phyloP scores from a whole-genome alignment of 257 asterid genomes.

The Forsythia viridissima region DNA sequence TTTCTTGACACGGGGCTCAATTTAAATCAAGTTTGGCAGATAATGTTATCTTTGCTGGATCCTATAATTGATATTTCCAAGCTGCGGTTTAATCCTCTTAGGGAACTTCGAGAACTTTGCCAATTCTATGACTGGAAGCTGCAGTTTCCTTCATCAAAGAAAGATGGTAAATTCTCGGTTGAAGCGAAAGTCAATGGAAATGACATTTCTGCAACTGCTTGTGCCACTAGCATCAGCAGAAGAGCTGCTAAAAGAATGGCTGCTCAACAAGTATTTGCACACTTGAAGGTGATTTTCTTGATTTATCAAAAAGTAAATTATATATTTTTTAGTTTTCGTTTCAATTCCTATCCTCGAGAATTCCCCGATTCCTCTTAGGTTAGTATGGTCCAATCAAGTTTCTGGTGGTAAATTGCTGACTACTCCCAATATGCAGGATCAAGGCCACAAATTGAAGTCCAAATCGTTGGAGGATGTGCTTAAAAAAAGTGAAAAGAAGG shows the following conservation, averaged over 20 bases:
- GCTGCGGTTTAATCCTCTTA: slow-evolving; percentile 62
- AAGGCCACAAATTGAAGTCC: slow-evolving; percentile 62
- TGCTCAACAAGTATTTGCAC: slow-evolving; percentile 43
- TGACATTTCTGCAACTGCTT: slow-evolving; percentile 36
- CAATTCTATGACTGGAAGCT: slow-evolving; percentile 61
- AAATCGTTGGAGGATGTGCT: slow-evolving; percentile 68
- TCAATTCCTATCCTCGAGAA: not conserved
- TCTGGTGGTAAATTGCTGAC: slow-evolving; percentile 1
- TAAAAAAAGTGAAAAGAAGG: slow-evolving; percentile 38
- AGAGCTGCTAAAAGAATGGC: slow-evolving; percentile 64
- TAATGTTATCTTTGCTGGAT: slow-evolving; percentile 63
- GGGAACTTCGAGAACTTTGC: slow-evolving; percentile 82
- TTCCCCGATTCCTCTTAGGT: slow-evolving; percentile 6
- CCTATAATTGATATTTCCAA: slow-evolving; percentile 63
- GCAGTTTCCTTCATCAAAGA: slow-evolving; percentile 43
- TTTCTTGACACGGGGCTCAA: slow-evolving; percentile 82
- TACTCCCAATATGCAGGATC: slow-evolving; percentile 53
- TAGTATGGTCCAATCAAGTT: slow-evolving; percentile 8
- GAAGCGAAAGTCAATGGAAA: slow-evolving; percentile 55
- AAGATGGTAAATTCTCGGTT: slow-evolving; percentile 45
- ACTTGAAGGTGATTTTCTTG: slow-evolving; percentile 59
- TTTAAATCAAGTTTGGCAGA: slow-evolving; percentile 67
- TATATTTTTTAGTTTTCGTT: not conserved
- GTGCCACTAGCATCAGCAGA: slow-evolving; percentile 48
- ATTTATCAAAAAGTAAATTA: not conserved